These are phyloP conservation scores for Tolypocladium ophioglossoides DNA, from an alignment of 2,329 filamentous ascomycete species.

Conservation along the genomic window DNA sequence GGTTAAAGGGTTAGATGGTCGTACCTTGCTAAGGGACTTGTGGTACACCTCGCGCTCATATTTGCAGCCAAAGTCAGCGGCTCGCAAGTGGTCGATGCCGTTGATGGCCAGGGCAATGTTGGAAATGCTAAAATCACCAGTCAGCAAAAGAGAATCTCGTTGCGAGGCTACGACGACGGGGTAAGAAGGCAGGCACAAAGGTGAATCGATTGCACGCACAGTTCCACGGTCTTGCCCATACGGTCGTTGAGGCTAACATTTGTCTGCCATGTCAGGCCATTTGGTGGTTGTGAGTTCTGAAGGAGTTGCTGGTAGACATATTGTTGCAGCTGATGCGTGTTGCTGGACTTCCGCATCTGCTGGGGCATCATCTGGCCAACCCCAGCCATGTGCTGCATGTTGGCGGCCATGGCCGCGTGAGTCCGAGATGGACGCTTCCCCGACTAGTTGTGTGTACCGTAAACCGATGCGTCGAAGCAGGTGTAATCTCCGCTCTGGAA, in stretches of 20 bases:
- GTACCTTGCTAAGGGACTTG: conserved; percentile 37
- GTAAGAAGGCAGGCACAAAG: not conserved
- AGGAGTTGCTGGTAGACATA: conserved; percentile 30
- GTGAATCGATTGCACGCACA: conserved; percentile 22
- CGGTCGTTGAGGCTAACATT: conserved; percentile 27
- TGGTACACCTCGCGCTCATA: conserved; percentile 39
- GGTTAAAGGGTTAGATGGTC: conserved; percentile 5
- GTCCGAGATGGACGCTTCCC: conserved; percentile 10
- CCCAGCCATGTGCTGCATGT: conserved; percentile 45
- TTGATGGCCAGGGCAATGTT: conserved; percentile 38
- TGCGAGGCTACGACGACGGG: not conserved
- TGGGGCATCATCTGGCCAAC: conserved; percentile 35
- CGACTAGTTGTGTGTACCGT: conserved; percentile 3
- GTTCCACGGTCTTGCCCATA: conserved; percentile 29
- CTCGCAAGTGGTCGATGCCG: conserved; percentile 27
- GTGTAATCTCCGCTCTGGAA: not conserved
- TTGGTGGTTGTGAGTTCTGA: conserved; percentile 20
- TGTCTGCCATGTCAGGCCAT: conserved; percentile 27
- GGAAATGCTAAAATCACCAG: conserved; percentile 29
- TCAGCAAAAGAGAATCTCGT: conserved; percentile 3
- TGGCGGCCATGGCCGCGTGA: conserved; percentile 47
- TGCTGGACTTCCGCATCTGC: conserved; percentile 23
- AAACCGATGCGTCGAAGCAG: not conserved
- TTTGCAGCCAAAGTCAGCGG: conserved; percentile 29
- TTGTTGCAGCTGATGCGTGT: conserved; percentile 21